Base-by-base conservation (phyloP, 225 moss, liverwort and hornwort genomes). In the Pleurozium schreberi region DNA sequence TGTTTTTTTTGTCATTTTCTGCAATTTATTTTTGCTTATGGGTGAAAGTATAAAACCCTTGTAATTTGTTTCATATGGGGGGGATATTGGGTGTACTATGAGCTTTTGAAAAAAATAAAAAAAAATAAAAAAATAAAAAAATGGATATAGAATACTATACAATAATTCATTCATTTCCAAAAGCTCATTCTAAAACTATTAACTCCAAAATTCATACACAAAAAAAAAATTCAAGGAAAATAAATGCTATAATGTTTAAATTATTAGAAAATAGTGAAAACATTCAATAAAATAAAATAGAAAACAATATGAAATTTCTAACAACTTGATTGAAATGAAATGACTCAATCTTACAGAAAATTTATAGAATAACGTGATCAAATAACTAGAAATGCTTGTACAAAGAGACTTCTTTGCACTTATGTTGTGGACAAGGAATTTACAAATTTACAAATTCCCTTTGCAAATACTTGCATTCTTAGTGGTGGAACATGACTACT, bases 61-160 rank as follows among this genome's bases (percentile, higher is more conserved):
- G 0, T 11, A 1, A 11, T 49, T 75, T 50, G 12, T 50, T 75
- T 12, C 33, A 18, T 31, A 18, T 6, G 0, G 0, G 0, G 1
- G 18, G 45, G 30, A 0, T 30, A 47, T 5, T 31, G 0, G 67
- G 1, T 20, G 19, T 33, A 8, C 7, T 33, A 20, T 19, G 30
- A 75, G 20, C 7, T 50, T 50, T 33, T 20, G 28, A 33, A 75
- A 27, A 31, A 31, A 11, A 18, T 31, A 18, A 75, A 27, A 31
- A 31, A 11, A 18, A 18, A 18, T 69, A 22, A 14, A 20, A 17
- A 30, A 47, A 47, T 47, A 30, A 10, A 42, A 69, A 30, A 17
- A 28, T 16, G 6, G 18, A 11, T 18, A 49, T 49, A 1, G 2
- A 75, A 31, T 18, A 5, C 9, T 2, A 6, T 31, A 4, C 4